phyloP scores from a whole-genome alignment of 257 asterid species.

The Orobanche coerulescens region DNA sequence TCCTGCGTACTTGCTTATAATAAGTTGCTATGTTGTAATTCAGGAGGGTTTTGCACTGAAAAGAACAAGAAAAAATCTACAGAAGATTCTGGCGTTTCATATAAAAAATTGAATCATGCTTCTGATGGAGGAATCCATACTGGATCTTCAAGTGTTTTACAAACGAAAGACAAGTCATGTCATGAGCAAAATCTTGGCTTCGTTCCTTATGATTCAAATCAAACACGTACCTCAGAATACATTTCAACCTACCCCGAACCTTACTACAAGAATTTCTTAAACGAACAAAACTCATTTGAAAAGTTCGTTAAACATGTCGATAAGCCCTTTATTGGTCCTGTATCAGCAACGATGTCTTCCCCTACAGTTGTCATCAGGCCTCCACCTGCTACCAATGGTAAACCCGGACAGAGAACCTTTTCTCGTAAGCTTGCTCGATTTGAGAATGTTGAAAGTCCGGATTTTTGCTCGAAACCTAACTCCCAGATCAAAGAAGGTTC shows the following conservation, averaged over 20 bases:
- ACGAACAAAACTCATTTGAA: constrained; percentile 30
- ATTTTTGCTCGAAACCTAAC: constrained; percentile 22
- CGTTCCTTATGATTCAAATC: constrained; percentile 34
- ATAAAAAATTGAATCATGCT: constrained; percentile 32
- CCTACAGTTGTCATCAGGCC: constrained; percentile 73
- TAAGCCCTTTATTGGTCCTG: constrained; percentile 31
- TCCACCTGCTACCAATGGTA: constrained; percentile 36
- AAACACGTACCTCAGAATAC: constrained; percentile 19
- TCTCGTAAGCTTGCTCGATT: constrained; percentile 27
- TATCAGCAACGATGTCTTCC: constrained; percentile 42
- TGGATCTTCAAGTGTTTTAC: constrained; percentile 26
- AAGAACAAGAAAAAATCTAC: constrained; percentile 25
- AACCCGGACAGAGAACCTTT: constrained; percentile 19
- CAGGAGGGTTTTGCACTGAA: constrained; percentile 35
- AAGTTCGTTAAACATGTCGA: constrained; percentile 29
- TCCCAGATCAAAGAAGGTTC: constrained; percentile 30
- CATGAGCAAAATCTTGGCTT: constrained; percentile 33
- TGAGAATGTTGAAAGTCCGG: constrained; percentile 31
- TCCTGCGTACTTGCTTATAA: neutral
- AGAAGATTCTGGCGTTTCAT: constrained; percentile 31
- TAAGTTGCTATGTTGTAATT: constrained; percentile 23
- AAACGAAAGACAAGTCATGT: constrained; percentile 32
- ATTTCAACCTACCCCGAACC: constrained; percentile 31
- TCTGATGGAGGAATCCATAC: constrained; percentile 29
- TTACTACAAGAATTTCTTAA: constrained; percentile 23